Base-by-base conservation (phyloP, 2,329 filamentous ascomycete species). In the Calonectria pteridis region DNA sequence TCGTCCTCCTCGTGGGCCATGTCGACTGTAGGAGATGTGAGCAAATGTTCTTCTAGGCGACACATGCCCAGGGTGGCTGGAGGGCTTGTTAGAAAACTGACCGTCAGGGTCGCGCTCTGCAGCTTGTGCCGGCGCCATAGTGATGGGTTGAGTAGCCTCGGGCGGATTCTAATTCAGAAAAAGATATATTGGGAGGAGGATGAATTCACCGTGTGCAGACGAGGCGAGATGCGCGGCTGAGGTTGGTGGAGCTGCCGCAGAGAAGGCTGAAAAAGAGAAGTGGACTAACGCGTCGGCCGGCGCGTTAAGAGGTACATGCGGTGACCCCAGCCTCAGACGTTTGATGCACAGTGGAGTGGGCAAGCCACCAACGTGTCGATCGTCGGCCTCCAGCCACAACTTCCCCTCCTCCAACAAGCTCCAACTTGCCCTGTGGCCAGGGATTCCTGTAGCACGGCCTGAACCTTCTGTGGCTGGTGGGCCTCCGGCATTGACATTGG, bases 1-100 rank as follows among this genome's bases (percentile, higher is more conserved):
- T 93, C 89, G 73, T 94, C 93, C 67, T 94, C 94, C 72, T 95
- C 93, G 74, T 92, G 89, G 59, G 72, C 78, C 83, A 85, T 84
- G 0, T 86, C 83, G 73, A 84, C 84, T 85, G 73, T 59, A 11
- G 33, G 35, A 40, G 67, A 43, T 50, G 50, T 71, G 31, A 72
- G 71, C 58, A 71, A 75, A 28, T 62, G 55, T 29, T 43, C 51
- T 53, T 33, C 63, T 58, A 69, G 69, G 50, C 62, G 62, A 58
- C 33, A 16, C 37, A 14, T 20, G 20, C 35, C 18, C 18, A 49
- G 35, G 31, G 43, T 35, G 20, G 68, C 59, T 35, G 37, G 35
- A 58, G 33, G 50, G 20, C n/a, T 16, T 37, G 49, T 63, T n/a
- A 59, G 67, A 69, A 72, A 76, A 78, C 82, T 78, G 69, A 86